Evolutionary conservation across 352 stramenopile species (phyloP), one percentile per base, ranked within the genome.

Genomic region (Globisporangium sylvaticum): DNA sequence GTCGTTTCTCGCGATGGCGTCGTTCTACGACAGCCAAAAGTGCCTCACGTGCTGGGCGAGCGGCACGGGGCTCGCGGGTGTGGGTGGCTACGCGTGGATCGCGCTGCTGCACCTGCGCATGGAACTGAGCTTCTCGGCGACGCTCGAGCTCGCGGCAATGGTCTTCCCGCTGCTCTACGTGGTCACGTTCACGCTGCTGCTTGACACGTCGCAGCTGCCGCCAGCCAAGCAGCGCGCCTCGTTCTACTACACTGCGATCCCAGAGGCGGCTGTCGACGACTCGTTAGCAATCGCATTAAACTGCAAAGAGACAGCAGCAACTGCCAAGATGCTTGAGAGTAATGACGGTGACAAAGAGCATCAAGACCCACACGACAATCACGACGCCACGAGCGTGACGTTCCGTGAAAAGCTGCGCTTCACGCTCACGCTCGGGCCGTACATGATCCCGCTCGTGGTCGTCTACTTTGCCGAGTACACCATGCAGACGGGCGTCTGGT

Each of bases 391-490:
- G 3, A 58, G 75, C 31, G 86, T 96, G 63, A 83, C 64, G 0
- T 67, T 83, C 53, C 74, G 70, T 4, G 83, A 94, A 55, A 84
- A 91, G 14, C 69, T 93, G 57, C 73, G 67, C 14, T 82, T 97
- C 46, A 89, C 93, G 24, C 64, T 96, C 52, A 91, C 75, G 39
- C 81, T 98, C 0, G 95, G 88, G 53, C 87, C 87, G 29, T 98
- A 97, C 73, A 98, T 94, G 61, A 74, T 98, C 24, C 91, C 93
- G 7, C 72, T 98, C 10, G 87, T 95, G 50, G 78, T 91, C 34
- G 94, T 98, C 5, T 98, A 98, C 73, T 90, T 95, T 42, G 87
- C 93, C 9, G 95, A 98, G 72, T 98, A 98, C 76, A 91, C 90
- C 4, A 92, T 98, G 73, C 92, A 98, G 75, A 92, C 88, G 1